These are phyloP conservation scores for Elsinoe necatrix DNA, from an alignment of 2,329 filamentous ascomycete species.

Conservation along the genomic window DNA sequence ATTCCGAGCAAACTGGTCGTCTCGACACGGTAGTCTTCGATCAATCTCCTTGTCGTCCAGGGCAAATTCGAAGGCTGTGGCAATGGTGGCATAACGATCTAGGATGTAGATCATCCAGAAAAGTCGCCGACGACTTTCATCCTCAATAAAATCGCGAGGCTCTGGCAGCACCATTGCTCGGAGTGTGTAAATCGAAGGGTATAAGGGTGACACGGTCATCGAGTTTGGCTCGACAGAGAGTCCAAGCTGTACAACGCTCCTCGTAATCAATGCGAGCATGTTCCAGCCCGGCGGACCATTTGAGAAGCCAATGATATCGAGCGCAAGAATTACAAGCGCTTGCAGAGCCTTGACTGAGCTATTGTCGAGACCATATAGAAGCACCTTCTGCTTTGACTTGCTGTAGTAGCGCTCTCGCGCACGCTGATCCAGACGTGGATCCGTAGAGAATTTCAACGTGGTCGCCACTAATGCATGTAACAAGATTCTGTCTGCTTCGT, in stretches of 20 bases:
- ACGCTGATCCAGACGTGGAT: constrained; percentile 63
- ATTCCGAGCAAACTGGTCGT: constrained; percentile 78
- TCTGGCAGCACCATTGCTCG: constrained; percentile 78
- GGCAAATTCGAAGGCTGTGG: constrained; percentile 86
- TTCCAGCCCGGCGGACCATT: constrained; percentile 93
- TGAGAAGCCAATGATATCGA: constrained; percentile 76
- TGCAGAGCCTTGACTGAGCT: constrained; percentile 83
- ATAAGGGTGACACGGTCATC: constrained; percentile 66
- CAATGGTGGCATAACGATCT: constrained; percentile 81
- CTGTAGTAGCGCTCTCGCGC: constrained; percentile 67
- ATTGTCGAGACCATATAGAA: constrained; percentile 81
- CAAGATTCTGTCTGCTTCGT: constrained; percentile 73
- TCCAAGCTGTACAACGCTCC: constrained; percentile 80
- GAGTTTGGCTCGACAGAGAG: constrained; percentile 76
- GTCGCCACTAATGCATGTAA: constrained; percentile 85
- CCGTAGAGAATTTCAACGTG: constrained; percentile 73
- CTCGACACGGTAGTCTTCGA: constrained; percentile 73
- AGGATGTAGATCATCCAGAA: constrained; percentile 95
- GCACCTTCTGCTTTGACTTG: constrained; percentile 73
- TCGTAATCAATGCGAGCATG: constrained; percentile 76
- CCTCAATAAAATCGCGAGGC: constrained; percentile 76
- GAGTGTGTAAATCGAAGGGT: constrained; percentile 80
- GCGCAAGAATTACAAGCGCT: constrained; percentile 74
- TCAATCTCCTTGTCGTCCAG: constrained; percentile 86
- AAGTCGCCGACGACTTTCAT: constrained; percentile 72